Evolutionary conservation across 2,329 filamentous ascomycete genomes (phyloP), one percentile per base, ranked within the genome.

Genomic region (Chrysoporthe puriensis): DNA sequence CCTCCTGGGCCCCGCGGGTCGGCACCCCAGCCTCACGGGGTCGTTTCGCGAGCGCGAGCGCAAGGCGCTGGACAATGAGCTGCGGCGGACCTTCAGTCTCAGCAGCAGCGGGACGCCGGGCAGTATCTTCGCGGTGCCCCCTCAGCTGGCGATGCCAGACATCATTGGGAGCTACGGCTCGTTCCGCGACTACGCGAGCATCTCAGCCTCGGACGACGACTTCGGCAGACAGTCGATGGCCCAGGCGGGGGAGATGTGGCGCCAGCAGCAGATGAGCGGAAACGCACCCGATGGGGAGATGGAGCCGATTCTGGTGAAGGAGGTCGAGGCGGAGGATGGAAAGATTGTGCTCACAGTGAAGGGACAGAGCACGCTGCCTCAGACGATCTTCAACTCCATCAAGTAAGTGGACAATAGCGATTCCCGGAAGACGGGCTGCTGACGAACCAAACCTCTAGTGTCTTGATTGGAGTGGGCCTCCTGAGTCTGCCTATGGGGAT

Each of bases 311-410:
- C 81, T 97, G n/a, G 90, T 97, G 64, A 95, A 94, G 80, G 91
- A 94, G 77, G 86, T 97, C 14, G 92, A 96, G 76, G 92, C 96
- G 73, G 65, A 64, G 7, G 93, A 96, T 72, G 93, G 96, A 54
- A 93, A 91, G 75, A 87, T 95, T 60, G 88, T 97, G 66, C 87
- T 95, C 73, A 87, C 95, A 2, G 90, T 97, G 2, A 91, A 97
- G 70, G 95, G 95, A 50, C 94, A 96, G 80, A 97, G 93, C n/a
- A 99, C 95, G 0, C 84, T 98, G 18, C 94, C 94, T 0, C 95
- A 98, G 81, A 98, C 95, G 7, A 87, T 97, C 70, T 97, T 98
- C 84, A 99, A 99, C 79, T 96, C 93, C 3, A 95, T 95, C 76
- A 97, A 97, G 80, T 83, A 72, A 69, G 79, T 66, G 43, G 21